These are phyloP conservation scores for Tulasnella calospora DNA, from an alignment of 768 basidiomycete species.

Conservation along the genomic window DNA sequence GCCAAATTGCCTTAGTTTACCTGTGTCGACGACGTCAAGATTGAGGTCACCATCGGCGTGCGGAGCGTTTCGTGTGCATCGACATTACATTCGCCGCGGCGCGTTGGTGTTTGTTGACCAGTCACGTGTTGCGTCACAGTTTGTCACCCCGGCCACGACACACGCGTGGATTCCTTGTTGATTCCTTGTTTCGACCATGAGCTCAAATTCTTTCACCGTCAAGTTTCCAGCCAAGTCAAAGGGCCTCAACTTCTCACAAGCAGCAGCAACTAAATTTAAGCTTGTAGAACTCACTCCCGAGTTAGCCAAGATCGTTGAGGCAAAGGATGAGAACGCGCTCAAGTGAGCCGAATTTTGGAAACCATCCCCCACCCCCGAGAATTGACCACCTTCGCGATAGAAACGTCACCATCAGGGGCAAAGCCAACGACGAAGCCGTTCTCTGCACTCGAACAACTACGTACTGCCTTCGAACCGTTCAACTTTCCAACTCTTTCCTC, in stretches of 20 bases:
- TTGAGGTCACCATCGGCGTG: background rate
- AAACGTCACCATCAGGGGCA: conserved; percentile 34
- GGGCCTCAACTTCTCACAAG: background rate
- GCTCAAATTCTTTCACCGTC: conserved; percentile 8
- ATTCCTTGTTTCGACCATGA: background rate
- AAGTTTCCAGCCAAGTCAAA: background rate
- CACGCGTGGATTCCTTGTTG: background rate
- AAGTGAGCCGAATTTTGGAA: conserved; percentile 14
- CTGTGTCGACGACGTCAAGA: background rate
- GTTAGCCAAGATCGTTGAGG: conserved; percentile 57
- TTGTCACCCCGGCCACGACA: conserved; percentile 12
- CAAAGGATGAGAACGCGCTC: conserved; percentile 20
- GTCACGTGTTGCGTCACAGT: background rate
- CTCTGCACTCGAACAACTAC: conserved; percentile 73
- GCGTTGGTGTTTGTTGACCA: background rate
- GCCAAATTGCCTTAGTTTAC: background rate
- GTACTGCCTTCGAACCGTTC: conserved; percentile 77
- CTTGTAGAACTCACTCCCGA: conserved; percentile 72
- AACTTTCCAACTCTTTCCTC: conserved; percentile 80
- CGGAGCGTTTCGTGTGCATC: background rate
- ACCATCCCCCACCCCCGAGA: too few species aligned
- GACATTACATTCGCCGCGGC: background rate
- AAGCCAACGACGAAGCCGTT: conserved; percentile 36
- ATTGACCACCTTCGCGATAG: conserved; percentile 4
- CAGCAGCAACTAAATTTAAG: conserved; percentile 28